These are phyloP conservation scores for Porodaedalea pini DNA, from an alignment of 1,284 basidiomycete genomes.

Conservation along the genomic window DNA sequence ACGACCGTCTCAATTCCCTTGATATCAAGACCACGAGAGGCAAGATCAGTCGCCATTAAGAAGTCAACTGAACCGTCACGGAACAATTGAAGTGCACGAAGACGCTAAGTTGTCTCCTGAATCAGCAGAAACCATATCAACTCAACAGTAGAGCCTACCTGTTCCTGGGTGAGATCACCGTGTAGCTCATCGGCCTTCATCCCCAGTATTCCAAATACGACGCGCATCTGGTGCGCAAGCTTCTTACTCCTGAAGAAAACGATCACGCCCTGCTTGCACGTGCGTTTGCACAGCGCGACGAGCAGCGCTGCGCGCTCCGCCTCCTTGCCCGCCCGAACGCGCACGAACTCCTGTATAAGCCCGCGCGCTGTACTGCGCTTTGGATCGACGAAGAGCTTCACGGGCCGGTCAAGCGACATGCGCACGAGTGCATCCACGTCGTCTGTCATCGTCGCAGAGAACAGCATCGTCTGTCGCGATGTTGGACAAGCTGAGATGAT, in stretches of 20 bases:
- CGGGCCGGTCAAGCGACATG: conserved; percentile 89
- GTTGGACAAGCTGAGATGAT: conserved; percentile 88
- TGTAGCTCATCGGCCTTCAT: conserved; percentile 91
- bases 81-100: conserved; percentile 83
- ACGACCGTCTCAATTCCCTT: conserved; percentile 97
- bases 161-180: conserved; percentile 93
- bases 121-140: conserved; percentile 9
- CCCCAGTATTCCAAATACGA: conserved; percentile 86
- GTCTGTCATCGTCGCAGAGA: conserved; percentile 98
- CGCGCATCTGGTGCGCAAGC: conserved; percentile 93
- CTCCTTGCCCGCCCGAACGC: conserved; percentile 77
- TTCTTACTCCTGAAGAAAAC: conserved; percentile 96
- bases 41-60: conserved; percentile 93
- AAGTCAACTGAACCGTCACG: conserved; percentile 84
- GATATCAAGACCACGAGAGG: conserved; percentile 94
- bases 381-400: conserved; percentile 93
- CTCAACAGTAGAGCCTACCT: conserved; percentile 47
- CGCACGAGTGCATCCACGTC: conserved; percentile 90
- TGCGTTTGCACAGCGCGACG: conserved; percentile 81
- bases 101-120: conserved; percentile 51
- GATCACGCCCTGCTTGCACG: conserved; percentile 82
- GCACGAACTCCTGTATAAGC: conserved; percentile 94
- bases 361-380: conserved; percentile 85
- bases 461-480: conserved; percentile 95
- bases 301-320: conserved; percentile 82